Evolutionary conservation across 2,329 filamentous ascomycete species (phyloP), one percentile per base, ranked within the genome.

Genomic region (Cordyceps tenuipes): DNA sequence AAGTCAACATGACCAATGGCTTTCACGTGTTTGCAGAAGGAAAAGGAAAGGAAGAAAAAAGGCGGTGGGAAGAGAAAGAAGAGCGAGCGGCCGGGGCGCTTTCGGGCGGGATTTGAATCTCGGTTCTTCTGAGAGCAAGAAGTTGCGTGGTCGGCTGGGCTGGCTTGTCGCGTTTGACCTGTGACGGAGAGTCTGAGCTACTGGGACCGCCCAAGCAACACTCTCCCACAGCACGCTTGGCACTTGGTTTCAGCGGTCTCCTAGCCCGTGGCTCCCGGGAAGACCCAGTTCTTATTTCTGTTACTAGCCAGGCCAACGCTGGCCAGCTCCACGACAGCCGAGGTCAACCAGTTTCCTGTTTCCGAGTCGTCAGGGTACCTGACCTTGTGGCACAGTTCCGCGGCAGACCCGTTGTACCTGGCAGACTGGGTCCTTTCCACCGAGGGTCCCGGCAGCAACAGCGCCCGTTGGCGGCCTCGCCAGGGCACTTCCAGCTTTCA

Each of bases 1-100:
- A 66, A 65, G 67, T 67, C 62, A 73, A 73, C 72, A 73, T 73
- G 69, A 70, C 71, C 69, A 62, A 57, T 59, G 60, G 46, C 48
- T 60, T 59, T 51, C 57, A 62, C 57, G 56, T 59, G 57, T 51
- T 61, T 39, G 52, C 48, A 46, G 55, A 51, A 51, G 23, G 17
- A 47, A 57, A 51, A 51, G 23, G 17, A 47, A 34, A 55, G 36
- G 36, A n/a, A 36, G 47, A 9, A 53, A 17, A 44, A 26, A n/a
- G 41, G 41, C 13, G 41, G 23, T 23, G n/a, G 21, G 21, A 29
- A 13, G 17, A 26, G n/a, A 56, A 43, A 26, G 29, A 51, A 19
- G 34, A 34, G 43, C 46, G 49, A 34, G 43, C 46, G 49, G 41
- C 34, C 12, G 48, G 57, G 50, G 12, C 41, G 43, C 43, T 46